phyloP scores from a whole-genome alignment of 768 basidiomycete genomes.

The Lyophyllum semitale region DNA sequence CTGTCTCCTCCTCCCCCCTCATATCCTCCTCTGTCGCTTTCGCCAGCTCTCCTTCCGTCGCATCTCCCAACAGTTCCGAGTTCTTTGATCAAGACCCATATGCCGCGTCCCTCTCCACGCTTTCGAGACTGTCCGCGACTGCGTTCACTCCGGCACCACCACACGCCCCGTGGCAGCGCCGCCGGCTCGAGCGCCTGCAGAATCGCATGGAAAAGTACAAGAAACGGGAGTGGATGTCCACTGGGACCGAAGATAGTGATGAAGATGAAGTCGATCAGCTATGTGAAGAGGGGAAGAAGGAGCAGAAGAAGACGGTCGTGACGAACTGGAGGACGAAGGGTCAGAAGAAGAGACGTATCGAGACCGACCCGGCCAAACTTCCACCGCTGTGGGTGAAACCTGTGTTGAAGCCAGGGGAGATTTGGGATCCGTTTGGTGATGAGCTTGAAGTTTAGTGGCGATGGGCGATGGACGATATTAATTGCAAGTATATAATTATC shows the following conservation, averaged over 20 bases:
- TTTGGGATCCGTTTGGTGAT: constrained; percentile 31
- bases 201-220: constrained; percentile 35
- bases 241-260: constrained; percentile 29
- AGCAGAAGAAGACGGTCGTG: background rate
- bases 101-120: constrained; percentile 15
- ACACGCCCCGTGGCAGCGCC: constrained; percentile 30
- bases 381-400: constrained; percentile 10
- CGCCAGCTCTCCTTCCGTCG: constrained; percentile 11
- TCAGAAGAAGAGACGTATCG: background rate
- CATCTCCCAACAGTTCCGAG: background rate
- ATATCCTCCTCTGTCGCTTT: no score
- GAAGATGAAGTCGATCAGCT: constrained; percentile 22
- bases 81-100: constrained; percentile 12
- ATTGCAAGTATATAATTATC: background rate
- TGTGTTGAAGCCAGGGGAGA: constrained; percentile 18
- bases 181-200: constrained; percentile 31
- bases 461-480: background rate
- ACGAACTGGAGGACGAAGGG: constrained; percentile 2
- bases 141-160: constrained; percentile 34
- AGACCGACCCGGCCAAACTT: background rate
- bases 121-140: constrained; percentile 9
- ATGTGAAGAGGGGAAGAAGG: constrained; percentile 1
- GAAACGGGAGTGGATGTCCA: constrained; percentile 31
- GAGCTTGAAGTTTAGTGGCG: constrained; percentile 26
- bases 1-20: constrained; percentile 12